Evolutionary conservation across 176 grass and related monocot genomes (phyloP).

Genomic region (Areca catechu): DNA sequence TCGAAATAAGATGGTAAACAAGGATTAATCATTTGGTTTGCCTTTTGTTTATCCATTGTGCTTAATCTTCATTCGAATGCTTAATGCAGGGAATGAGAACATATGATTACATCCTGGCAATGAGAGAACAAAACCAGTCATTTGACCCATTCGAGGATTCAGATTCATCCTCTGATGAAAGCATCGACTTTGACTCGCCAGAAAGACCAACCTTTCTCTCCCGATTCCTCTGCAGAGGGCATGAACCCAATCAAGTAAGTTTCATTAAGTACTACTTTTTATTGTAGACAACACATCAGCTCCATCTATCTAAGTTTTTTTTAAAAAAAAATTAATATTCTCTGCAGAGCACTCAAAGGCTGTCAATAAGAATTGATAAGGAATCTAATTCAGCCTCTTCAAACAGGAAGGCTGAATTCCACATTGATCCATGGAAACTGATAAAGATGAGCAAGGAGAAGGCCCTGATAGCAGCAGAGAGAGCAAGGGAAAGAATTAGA

Average conservation of each 20-base stretch:
- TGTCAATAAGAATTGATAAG: conserved; percentile 76
- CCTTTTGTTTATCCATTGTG: too few relatives aligned
- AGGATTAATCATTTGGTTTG: too few relatives aligned
- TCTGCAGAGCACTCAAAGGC: conserved; percentile 47
- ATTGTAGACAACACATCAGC: not conserved
- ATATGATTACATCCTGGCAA: conserved; percentile 95
- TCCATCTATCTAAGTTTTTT: not conserved
- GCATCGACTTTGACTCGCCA: conserved; percentile 56
- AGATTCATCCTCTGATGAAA: conserved; percentile 54
- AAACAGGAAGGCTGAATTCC: conserved; percentile 43
- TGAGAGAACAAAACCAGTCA: conserved; percentile 56
- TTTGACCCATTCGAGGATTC: conserved; percentile 72
- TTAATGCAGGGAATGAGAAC: conserved; percentile 82
- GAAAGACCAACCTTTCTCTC: conserved; percentile 50
- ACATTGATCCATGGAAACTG: conserved; percentile 85
- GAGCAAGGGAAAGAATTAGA: conserved; percentile 58
- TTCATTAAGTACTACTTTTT: not conserved
- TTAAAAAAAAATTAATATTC: not conserved
- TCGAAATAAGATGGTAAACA: too few relatives aligned
- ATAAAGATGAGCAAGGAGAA: conserved; percentile 88
- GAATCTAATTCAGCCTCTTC: conserved; percentile 29
- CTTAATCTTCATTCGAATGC: too few relatives aligned
- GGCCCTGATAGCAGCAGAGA: conserved; percentile 67
- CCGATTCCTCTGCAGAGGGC: conserved; percentile 43
- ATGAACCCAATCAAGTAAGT: conserved; percentile 47